A percentile compares a stretch with the other conserved stretches of the same genome.
Evolutionary conservation across 148 eudicot genomes (phyloP).

Genomic region (Cornus kousa): DNA sequence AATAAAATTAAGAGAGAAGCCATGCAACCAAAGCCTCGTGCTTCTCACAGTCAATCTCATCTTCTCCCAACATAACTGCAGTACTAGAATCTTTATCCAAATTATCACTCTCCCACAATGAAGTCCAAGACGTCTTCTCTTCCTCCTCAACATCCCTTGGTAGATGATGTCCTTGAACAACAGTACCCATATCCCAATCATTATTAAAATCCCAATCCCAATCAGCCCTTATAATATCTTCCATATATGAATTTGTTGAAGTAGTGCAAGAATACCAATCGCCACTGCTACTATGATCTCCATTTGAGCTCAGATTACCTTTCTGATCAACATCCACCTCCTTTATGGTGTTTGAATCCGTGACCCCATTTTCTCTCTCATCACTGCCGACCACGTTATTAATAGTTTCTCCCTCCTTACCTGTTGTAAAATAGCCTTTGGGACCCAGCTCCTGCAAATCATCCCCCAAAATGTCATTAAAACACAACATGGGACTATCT

Average conservation of each 20-base stretch:
- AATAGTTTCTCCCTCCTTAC: neutral
- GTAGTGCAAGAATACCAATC: conserved; percentile 10
- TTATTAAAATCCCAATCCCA: conserved; percentile 34
- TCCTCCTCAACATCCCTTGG: conserved; percentile 13
- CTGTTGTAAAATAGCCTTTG: neutral
- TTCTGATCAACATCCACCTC: too few species aligned
- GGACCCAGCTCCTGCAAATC: conserved; percentile 7
- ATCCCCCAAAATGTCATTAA: conserved; percentile 18
- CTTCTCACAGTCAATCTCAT: conserved; percentile 24
- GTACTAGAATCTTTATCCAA: conserved; percentile 11
- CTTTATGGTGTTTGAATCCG: neutral
- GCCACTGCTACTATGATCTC: neutral
- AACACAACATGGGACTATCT: conserved; percentile 3
- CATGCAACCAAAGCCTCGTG: conserved; percentile 60
- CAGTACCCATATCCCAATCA: neutral
- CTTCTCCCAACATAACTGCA: neutral
- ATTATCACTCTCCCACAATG: conserved; percentile 44
- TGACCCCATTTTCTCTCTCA: conserved; percentile 10
- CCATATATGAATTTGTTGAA: conserved; percentile 13
- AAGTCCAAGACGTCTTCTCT: conserved; percentile 31
- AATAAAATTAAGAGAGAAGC: conserved; percentile 43
- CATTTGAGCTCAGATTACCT: neutral
- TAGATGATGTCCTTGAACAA: conserved; percentile 2
- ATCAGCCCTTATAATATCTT: conserved; percentile 19
- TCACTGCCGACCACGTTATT: neutral